Percentiles rank a stretch among this genome's conserved stretches.
Evolutionary conservation across 129 eudicot genomes (phyloP).

Genomic region (Flaveria sonorensis): DNA sequence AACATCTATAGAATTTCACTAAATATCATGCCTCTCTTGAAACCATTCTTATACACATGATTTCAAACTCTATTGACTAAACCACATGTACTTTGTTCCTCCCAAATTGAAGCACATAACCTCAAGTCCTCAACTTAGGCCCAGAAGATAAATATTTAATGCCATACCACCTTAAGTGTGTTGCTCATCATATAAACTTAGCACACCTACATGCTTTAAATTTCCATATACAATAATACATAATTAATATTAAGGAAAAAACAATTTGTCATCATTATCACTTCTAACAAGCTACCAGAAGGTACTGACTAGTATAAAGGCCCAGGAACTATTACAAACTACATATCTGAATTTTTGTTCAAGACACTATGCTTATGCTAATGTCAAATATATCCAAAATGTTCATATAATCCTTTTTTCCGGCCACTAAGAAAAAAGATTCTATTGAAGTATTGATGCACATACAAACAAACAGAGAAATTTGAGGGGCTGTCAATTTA

Average conservation of each 20-base stretch:
- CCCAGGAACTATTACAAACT: not conserved
- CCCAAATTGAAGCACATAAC: not conserved
- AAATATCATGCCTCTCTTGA: not conserved
- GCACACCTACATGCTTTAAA: not conserved
- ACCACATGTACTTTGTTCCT: slow-evolving; percentile 7
- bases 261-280: slow-evolving; percentile 19
- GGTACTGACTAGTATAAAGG: slow-evolving; percentile 18
- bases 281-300: slow-evolving; percentile 9
- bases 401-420: no score
- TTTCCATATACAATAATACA: no score
- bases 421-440: no score
- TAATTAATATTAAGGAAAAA: not conserved
- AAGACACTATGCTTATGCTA: not conserved
- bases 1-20: not conserved
- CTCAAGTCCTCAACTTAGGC: not conserved
- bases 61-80: not conserved
- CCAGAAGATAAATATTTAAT: slow-evolving; percentile 3
- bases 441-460: no score
- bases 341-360: not conserved
- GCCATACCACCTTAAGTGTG: not conserved
- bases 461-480: not conserved
- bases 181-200: not conserved
- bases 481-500: slow-evolving; percentile 25
- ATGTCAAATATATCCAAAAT: not conserved
- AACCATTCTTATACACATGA: no score